Evolutionary conservation across 2,329 filamentous ascomycete species (phyloP).

Genomic region (Apiospora malaysiana): DNA sequence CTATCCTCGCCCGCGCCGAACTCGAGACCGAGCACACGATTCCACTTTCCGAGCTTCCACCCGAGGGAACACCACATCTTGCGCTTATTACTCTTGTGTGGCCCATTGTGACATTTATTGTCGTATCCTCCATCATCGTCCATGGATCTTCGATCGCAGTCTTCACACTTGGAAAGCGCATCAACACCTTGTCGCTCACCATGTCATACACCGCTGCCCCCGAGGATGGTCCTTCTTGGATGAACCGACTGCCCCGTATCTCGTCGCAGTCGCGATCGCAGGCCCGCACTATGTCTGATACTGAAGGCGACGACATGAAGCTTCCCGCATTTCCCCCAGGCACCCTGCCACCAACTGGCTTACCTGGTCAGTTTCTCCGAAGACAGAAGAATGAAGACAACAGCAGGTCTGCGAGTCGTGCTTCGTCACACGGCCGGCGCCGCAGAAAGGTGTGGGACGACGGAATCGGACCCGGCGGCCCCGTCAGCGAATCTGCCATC

Average conservation of each 20-base stretch:
- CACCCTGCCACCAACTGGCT: constrained; percentile 72
- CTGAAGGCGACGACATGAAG: constrained; percentile 70
- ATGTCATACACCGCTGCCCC: constrained; percentile 94
- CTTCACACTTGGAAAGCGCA: constrained; percentile 95
- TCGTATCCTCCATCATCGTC: constrained; percentile 91
- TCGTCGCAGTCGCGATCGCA: constrained; percentile 76
- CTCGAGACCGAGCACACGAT: constrained; percentile 78
- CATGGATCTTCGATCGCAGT: constrained; percentile 98
- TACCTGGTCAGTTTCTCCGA: constrained; percentile 79
- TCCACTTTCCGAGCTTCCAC: constrained; percentile 69
- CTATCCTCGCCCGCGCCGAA: constrained; percentile 91
- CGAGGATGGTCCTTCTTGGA: constrained; percentile 90
- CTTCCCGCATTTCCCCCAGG: constrained; percentile 69
- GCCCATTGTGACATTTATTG: constrained; percentile 94
- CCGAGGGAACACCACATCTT: constrained; percentile 61
- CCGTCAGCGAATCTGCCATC: constrained; percentile 89
- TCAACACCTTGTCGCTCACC: constrained; percentile 93
- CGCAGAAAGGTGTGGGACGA: constrained; percentile 70
- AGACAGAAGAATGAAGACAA: constrained; percentile 80
- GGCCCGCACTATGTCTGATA: constrained; percentile 82
- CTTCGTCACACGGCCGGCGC: constrained; percentile 64
- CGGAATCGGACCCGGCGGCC: constrained; percentile 82
- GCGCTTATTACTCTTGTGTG: constrained; percentile 85
- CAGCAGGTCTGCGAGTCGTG: constrained; percentile 59
- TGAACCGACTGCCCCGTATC: constrained; percentile 84